phyloP scores from a whole-genome alignment of 2,329 filamentous ascomycete genomes.

The Chaetomium strumarium region DNA sequence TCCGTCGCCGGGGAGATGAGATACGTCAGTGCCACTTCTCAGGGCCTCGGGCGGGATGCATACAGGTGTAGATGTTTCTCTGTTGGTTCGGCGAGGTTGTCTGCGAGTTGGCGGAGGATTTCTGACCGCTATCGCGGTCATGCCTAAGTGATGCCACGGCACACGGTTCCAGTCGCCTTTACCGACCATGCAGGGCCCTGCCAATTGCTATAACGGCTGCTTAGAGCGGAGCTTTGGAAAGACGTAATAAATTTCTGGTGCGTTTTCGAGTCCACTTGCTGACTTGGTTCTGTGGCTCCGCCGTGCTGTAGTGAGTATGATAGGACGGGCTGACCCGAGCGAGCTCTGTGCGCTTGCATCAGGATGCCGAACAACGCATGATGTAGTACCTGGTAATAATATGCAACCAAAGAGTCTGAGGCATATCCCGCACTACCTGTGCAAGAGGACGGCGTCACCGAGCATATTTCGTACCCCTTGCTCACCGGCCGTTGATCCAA shows the following conservation, averaged over 20 bases:
- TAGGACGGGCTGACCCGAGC: conserved; percentile 19
- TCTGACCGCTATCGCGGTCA: too few relatives aligned
- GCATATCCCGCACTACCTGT: conserved; percentile 8
- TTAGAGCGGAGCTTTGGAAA: neutral
- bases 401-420: conserved; percentile 20
- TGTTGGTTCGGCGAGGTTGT: too few relatives aligned
- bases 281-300: conserved; percentile 7
- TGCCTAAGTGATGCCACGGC: too few relatives aligned
- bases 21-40: too few relatives aligned
- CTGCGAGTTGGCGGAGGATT: too few relatives aligned
- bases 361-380: conserved; percentile 18
- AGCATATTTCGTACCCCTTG: conserved; percentile 16
- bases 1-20: too few relatives aligned
- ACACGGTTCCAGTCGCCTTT: too few relatives aligned
- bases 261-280: conserved; percentile 4
- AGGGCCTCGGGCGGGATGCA: too few relatives aligned
- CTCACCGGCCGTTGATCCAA: conserved; percentile 12
- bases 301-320: conserved; percentile 8
- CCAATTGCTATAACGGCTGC: neutral
- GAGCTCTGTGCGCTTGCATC: conserved; percentile 24
- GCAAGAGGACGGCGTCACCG: conserved; percentile 21
- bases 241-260: neutral
- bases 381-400: conserved; percentile 13
- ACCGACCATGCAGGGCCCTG: too few relatives aligned
- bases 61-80: too few relatives aligned